These are phyloP conservation scores for Ichthyophonus hoferi DNA, from an alignment of 208 protist species.

Conservation along the genomic window DNA sequence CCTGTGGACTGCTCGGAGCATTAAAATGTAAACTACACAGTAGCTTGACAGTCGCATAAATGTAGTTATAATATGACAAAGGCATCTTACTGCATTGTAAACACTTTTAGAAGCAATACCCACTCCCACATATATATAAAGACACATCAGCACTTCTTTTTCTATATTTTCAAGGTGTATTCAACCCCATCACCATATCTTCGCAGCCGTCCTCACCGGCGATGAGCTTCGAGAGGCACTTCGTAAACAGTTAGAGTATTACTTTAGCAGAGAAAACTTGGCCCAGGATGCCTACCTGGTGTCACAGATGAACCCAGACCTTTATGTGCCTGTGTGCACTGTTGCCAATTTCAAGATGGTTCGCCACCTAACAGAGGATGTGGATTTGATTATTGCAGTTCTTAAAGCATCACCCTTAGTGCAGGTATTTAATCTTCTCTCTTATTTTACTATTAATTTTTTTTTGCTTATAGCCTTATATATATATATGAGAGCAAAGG, in stretches of 20 bases:
- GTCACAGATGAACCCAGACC: slow-evolving; percentile 40
- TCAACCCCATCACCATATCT: too few species aligned
- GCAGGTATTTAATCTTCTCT: too few species aligned
- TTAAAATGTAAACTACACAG: too few species aligned
- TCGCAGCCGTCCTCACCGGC: neutral
- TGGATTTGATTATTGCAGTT: slow-evolving; percentile 2
- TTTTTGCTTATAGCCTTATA: neutral
- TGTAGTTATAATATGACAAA: too few species aligned
- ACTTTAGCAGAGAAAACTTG: slow-evolving; percentile 45
- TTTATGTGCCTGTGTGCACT: slow-evolving; percentile 17
- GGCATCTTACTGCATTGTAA: too few species aligned
- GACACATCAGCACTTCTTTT: too few species aligned
- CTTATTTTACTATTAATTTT: neutral
- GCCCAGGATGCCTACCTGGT: slow-evolving; percentile 35
- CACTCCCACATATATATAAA: too few species aligned
- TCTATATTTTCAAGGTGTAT: too few species aligned
- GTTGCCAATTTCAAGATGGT: slow-evolving; percentile 25
- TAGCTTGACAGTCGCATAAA: too few species aligned
- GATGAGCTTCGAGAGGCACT: slow-evolving; percentile 4
- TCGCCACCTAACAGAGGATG: slow-evolving; percentile 15
- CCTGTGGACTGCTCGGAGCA: too few species aligned
- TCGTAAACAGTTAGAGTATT: slow-evolving; percentile 42
- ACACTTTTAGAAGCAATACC: too few species aligned
- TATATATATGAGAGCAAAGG: too few species aligned
- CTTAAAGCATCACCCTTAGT: neutral